A percentile compares a stretch with the other conserved stretches of the same genome.
These are phyloP conservation scores for Mallotus japonicus DNA, from an alignment of 441 rosid species.

Conservation along the genomic window DNA sequence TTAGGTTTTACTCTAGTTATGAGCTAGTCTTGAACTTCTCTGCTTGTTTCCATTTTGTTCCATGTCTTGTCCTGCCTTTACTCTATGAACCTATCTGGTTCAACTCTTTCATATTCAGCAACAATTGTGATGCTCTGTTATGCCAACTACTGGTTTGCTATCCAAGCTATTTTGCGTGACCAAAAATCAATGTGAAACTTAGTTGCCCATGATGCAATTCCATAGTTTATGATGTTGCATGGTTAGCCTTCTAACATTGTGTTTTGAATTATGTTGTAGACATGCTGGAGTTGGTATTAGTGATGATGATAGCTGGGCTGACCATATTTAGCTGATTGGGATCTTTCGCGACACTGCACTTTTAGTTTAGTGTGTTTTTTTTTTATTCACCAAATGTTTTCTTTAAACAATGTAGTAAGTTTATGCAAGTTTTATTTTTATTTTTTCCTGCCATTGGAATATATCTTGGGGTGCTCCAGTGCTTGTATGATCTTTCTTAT, in stretches of 20 bases:
- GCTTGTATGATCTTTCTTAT: conserved; percentile 20
- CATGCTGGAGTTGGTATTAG: conserved; percentile 57
- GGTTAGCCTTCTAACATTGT: background rate
- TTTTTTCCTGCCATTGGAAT: background rate
- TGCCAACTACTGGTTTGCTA: background rate
- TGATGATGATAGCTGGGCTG: conserved; percentile 50
- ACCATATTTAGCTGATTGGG: conserved; percentile 39
- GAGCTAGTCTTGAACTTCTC: background rate
- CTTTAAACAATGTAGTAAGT: conserved; percentile 21
- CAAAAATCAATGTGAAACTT: background rate
- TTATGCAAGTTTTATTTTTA: conserved; percentile 24
- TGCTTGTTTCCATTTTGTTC: background rate
- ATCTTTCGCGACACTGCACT: conserved; percentile 1
- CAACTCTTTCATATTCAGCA: background rate
- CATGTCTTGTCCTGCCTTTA: background rate
- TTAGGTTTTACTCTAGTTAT: background rate
- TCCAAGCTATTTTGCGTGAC: no score
- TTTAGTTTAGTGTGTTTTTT: conserved; percentile 38
- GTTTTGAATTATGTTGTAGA: conserved; percentile 37
- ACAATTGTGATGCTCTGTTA: background rate
- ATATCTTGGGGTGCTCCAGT: conserved; percentile 24
- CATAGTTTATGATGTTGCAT: background rate
- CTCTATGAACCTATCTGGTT: background rate
- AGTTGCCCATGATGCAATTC: background rate
- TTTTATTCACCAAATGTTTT: conserved; percentile 18